phyloP scores from a whole-genome alignment of 1,284 basidiomycete genomes.

The Apiotrichum laibachii region DNA sequence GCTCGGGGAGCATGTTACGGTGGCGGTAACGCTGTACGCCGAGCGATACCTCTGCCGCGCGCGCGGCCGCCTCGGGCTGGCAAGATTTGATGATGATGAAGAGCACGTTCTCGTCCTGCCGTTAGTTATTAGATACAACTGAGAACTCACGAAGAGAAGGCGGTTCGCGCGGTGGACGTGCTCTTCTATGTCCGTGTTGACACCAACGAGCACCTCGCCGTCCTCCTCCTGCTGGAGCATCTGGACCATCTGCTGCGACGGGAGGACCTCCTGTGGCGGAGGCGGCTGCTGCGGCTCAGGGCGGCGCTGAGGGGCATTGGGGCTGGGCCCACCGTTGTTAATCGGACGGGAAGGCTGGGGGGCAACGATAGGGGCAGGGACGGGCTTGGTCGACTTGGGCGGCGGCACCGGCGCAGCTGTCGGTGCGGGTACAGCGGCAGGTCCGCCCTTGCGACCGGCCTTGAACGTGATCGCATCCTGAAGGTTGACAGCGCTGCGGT shows the following conservation, averaged over 20 bases:
- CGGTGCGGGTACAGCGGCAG: too few relatives aligned
- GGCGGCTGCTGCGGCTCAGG: not conserved
- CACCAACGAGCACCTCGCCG: conserved; percentile 47
- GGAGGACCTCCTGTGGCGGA: not conserved
- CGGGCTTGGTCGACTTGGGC: too few relatives aligned
- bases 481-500: conserved; percentile 21
- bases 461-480: conserved; percentile 23
- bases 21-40: conserved; percentile 47
- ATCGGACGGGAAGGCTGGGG: not conserved
- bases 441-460: too few relatives aligned
- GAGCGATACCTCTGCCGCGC: conserved; percentile 43
- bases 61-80: conserved; percentile 33
- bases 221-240: conserved; percentile 34
- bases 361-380: too few relatives aligned
- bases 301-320: not conserved
- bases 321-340: not conserved
- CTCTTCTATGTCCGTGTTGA: conserved; percentile 31
- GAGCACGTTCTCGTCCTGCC: conserved; percentile 37
- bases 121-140: not conserved
- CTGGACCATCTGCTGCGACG: not conserved
- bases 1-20: conserved; percentile 38
- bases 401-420: too few relatives aligned
- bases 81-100: conserved; percentile 45
- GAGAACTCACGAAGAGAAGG: conserved; percentile 21
- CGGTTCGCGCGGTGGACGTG: conserved; percentile 38